phyloP scores from a whole-genome alignment of 306 rosid species.

The Calophaca sinica region DNA sequence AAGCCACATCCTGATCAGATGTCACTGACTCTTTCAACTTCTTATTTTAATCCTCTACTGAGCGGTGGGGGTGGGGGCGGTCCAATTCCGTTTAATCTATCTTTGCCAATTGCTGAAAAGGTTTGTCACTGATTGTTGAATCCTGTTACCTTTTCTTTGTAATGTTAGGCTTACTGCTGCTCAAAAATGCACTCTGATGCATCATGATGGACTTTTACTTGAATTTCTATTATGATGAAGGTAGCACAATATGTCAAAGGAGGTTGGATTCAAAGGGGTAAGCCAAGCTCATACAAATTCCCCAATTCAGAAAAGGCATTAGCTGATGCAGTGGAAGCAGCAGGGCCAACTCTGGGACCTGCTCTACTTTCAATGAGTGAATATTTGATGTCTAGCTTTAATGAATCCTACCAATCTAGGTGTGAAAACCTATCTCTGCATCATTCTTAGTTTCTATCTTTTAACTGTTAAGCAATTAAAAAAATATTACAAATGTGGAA shows the following conservation, averaged over 20 bases:
- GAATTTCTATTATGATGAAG: conserved; percentile 57
- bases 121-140: conserved; percentile 58
- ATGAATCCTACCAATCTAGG: conserved; percentile 98
- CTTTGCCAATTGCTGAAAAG: conserved; percentile 82
- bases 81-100: conserved; percentile 88
- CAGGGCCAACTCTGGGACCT: conserved; percentile 91
- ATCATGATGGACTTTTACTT: conserved; percentile 39
- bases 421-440: conserved; percentile 46
- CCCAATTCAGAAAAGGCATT: conserved; percentile 80
- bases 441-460: conserved; percentile 20
- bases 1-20: conserved; percentile 98
- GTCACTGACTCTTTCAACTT: conserved; percentile 82
- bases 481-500: not conserved
- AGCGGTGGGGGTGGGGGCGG: conserved; percentile 96
- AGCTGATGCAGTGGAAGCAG: conserved; percentile 80
- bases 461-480: conserved; percentile 33
- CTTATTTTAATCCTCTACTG: conserved; percentile 85
- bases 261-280: conserved; percentile 79
- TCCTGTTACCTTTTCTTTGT: conserved; percentile 15
- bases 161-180: conserved; percentile 27
- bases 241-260: conserved; percentile 73
- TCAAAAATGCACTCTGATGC: conserved; percentile 31
- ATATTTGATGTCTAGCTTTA: conserved; percentile 97
- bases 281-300: conserved; percentile 71
- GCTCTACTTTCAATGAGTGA: conserved; percentile 86